Percentiles rank a stretch among this genome's conserved stretches.
Evolutionary conservation across 2,329 filamentous ascomycete genomes (phyloP).

Genomic region (Colletotrichum scovillei): DNA sequence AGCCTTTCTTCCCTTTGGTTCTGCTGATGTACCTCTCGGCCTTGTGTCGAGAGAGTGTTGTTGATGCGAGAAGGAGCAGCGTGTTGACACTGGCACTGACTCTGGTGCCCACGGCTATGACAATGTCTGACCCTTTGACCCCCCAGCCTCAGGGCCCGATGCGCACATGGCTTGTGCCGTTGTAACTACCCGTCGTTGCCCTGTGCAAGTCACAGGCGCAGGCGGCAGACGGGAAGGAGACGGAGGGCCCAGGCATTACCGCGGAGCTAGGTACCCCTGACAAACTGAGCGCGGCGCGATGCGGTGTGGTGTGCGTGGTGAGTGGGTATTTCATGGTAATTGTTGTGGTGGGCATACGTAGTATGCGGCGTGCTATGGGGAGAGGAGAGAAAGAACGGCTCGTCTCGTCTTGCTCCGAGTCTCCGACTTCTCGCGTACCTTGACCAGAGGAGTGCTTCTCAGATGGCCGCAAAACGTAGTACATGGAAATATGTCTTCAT

Average conservation of each 20-base stretch:
- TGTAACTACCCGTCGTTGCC: constrained; percentile 14
- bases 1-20: neutral
- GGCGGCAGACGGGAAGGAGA: neutral
- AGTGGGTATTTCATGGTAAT: neutral
- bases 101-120: constrained; percentile 19
- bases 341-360: neutral
- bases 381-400: neutral
- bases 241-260: neutral
- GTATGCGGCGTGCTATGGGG: no score
- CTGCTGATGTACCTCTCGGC: constrained; percentile 11
- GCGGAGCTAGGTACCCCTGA: neutral
- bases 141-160: neutral
- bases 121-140: neutral
- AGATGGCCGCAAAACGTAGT: neutral
- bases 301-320: neutral
- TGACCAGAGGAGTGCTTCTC: constrained; percentile 7
- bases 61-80: constrained; percentile 28
- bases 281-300: neutral
- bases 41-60: constrained; percentile 17
- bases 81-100: constrained; percentile 28
- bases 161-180: constrained; percentile 5
- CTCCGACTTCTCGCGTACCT: neutral
- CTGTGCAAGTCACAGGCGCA: constrained; percentile 5
- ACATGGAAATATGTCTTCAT: neutral
- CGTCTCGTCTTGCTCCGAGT: constrained; percentile 15